These are phyloP conservation scores for Aspergillus egyptiacus DNA, from an alignment of 495 filamentous ascomycete genomes.

Conservation along the genomic window DNA sequence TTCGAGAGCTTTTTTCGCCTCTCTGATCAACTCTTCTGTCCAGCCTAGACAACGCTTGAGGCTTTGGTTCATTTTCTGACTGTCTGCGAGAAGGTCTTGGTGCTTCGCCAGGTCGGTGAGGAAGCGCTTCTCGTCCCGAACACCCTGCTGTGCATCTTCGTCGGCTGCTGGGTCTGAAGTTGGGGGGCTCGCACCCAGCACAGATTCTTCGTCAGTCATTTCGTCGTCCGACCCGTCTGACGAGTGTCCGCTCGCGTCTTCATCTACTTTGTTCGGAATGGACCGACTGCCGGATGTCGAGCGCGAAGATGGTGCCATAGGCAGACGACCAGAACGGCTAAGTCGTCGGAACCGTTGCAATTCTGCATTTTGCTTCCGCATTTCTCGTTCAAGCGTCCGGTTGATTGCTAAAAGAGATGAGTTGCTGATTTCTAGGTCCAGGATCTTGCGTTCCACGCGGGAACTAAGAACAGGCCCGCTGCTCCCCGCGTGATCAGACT, in stretches of 20 bases:
- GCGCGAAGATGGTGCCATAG: constrained; percentile 45
- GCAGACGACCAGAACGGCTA: constrained; percentile 68
- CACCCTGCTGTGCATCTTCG: constrained; percentile 38
- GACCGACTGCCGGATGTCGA: constrained; percentile 40
- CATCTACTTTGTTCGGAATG: constrained; percentile 34
- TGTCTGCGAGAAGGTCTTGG: constrained; percentile 78
- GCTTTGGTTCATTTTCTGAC: constrained; percentile 89
- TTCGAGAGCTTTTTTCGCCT: constrained; percentile 79
- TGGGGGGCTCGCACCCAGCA: constrained; percentile 28
- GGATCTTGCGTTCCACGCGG: constrained; percentile 84
- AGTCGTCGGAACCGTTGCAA: constrained; percentile 76
- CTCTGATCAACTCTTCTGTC: constrained; percentile 83
- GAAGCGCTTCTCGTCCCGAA: constrained; percentile 67
- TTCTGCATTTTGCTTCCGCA: constrained; percentile 87
- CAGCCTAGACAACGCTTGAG: constrained; percentile 79
- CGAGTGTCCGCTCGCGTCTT: constrained; percentile 31
- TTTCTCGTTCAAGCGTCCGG: constrained; percentile 79
- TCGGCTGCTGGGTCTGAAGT: constrained; percentile 34
- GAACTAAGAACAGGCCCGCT: constrained; percentile 75
- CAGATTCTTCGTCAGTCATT: constrained; percentile 40
- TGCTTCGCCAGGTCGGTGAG: constrained; percentile 82
- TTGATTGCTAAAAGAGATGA: constrained; percentile 97
- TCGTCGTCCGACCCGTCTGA: constrained; percentile 33
- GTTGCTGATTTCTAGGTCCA: constrained; percentile 98
- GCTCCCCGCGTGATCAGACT: constrained; percentile 36